Evolutionary conservation across 139 green algal species (phyloP).

Genomic region (Chlamydomonas incerta): DNA sequence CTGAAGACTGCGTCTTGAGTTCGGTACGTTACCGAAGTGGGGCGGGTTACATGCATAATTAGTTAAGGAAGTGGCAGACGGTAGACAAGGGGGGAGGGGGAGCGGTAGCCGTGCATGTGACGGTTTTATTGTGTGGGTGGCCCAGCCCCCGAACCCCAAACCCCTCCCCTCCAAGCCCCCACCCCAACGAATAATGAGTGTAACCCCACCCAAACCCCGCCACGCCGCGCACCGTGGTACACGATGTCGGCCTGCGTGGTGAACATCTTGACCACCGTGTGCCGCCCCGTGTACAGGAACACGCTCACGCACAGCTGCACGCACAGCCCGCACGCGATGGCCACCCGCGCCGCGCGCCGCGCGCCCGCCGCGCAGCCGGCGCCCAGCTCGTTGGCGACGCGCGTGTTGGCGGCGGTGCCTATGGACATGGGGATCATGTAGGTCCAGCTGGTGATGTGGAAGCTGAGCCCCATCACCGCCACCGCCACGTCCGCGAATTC

Average conservation of each 20-base stretch:
- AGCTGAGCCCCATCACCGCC: constrained; percentile 46
- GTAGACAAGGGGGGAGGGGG: no score
- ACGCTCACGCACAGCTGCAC: constrained; percentile 38
- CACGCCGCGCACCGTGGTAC: not conserved
- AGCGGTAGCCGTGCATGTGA: no score
- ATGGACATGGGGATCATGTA: constrained; percentile 69
- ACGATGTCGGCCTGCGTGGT: constrained; percentile 45
- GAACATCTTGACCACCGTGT: constrained; percentile 49
- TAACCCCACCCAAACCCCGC: no score
- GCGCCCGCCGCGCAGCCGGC: constrained; percentile 40
- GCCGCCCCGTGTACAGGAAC: constrained; percentile 39
- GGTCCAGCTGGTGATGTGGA: constrained; percentile 50
- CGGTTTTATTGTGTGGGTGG: no score
- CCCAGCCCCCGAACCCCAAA: no score
- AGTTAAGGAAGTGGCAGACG: no score
- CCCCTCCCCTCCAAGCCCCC: not conserved
- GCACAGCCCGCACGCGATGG: constrained; percentile 4
- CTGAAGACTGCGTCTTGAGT: no score
- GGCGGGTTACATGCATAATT: no score
- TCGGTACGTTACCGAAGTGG: no score
- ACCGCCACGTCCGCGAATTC: constrained; percentile 45
- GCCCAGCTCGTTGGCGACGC: constrained; percentile 62
- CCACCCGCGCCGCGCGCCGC: not conserved
- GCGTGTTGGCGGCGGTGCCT: constrained; percentile 58
- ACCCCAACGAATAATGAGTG: no score